Base-by-base conservation (phyloP, 139 green algal species). In the Chlamydomonas applanata region DNA sequence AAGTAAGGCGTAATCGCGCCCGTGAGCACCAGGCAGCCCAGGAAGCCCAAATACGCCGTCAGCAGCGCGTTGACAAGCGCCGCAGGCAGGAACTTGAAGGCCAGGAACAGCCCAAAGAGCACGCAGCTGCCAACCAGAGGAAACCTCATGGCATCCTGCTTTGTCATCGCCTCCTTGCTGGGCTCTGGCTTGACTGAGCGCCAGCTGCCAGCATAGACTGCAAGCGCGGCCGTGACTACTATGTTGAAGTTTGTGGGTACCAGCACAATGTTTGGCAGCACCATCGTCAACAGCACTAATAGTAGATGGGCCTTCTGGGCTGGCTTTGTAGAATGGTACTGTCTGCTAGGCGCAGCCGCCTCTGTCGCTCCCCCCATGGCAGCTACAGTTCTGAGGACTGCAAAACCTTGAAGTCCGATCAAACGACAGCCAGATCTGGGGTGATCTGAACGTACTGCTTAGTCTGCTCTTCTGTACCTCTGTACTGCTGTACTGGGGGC, bases 61-160 rank as follows among this genome's bases (percentile, higher is more conserved):
- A 97, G 72, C 53, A 93, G 59, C 22, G 76, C 75, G 44, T 81
- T 75, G 7, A 80, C 74, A 4, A 69, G 40, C 14, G 14, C 56
- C 73, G 97, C 97, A 16, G 94, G 94, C 45, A 99, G 79, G 70
- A 96, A 93, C 83, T 97, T 98, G 89, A 99, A 98, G 20, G 88
- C 73, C 30, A 98, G 62, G 80, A 99, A 99, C 19, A 99, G 87
- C 1, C 84, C 83, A 59, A 99, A 88, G 1, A 99, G 91, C n/a
- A 98, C 90, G 36, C 88, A 88, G 68, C 85, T 95, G 22, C 96
- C 96, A 0, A 99, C 88, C 30, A 99, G 54, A 7, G 96, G 96
- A 68, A 99, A 99, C 27, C 88, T 89, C 84, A 97, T 93, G 9
- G 96, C 96, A 71, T 99, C 96, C 82, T 88, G 88, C 40, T 93